Evolutionary conservation across 345 rosid species (phyloP), one percentile per base, ranked within the genome.

Genomic region (Eucalyptus pumila): DNA sequence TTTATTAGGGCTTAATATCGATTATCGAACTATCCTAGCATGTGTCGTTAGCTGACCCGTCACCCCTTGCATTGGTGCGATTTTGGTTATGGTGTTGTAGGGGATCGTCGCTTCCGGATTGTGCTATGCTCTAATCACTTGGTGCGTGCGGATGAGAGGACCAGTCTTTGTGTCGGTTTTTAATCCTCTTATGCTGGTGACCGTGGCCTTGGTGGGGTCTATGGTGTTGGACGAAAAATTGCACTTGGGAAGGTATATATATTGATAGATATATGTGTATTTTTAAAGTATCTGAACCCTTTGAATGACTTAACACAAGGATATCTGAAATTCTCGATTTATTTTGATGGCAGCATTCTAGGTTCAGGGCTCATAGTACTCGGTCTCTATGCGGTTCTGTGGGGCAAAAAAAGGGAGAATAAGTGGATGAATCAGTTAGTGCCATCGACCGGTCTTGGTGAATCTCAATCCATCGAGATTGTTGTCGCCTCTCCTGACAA

Each of bases 171-270:
- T 89, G 16, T 90, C 93, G 6, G 17, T 88, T 76, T 93, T 92
- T 86, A 92, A 89, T 80, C 95, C 95, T 5, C 54, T 91, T 4
- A 85, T 90, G 89, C 92, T 91, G 23, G 86, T 93, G 52, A 65
- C 90, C 30, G 91, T 86, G 9, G 90, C 92, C 49, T 3, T 93
- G 16, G 89, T 54, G 1, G 89, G 90, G 7, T 89, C 92, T 5
- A 5, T 92, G 67, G 17, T 92, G n/a, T 44, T 92, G 45, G 91
- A 89, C 45, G 95, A 93, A 80, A 69, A 89, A 13, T 87, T 92
- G 58, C 89, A 91, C 37, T 50, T 92, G 19, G 94, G 94, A 89
- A 93, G 92, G 92, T 92, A 89, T 49, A 34, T 34, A 23, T 48
- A 7, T 67, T 23, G 48, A 17, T 76, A 40, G 4, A 76, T 5